phyloP scores from a whole-genome alignment of 2,329 filamentous ascomycete species.

The Fusarium liriodendri region DNA sequence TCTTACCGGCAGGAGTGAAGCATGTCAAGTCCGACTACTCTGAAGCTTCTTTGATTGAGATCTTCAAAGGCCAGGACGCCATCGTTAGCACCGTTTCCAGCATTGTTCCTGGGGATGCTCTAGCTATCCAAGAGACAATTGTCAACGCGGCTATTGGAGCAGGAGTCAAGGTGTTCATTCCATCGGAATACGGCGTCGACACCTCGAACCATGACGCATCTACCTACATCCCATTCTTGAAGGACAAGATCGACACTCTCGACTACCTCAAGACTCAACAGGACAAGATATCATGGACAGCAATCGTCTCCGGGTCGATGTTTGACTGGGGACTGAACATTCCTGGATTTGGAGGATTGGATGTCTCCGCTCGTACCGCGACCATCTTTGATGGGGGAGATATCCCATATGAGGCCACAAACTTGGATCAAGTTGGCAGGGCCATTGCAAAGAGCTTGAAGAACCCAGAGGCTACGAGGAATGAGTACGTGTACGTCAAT shows the following conservation, averaged over 20 bases:
- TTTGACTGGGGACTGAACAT: constrained; percentile 23
- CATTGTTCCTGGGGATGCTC: not conserved
- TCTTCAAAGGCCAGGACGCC: constrained; percentile 6
- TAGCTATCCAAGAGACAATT: not conserved
- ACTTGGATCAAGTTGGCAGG: constrained; percentile 17
- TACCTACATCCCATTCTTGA: constrained; percentile 3
- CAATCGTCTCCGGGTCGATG: constrained; percentile 5
- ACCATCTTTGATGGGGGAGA: constrained; percentile 11
- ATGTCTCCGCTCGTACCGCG: not conserved
- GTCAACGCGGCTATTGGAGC: not conserved
- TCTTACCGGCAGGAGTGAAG: not conserved
- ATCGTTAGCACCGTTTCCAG: not conserved
- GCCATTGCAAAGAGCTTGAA: constrained; percentile 16
- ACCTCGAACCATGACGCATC: not conserved
- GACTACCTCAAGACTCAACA: constrained; percentile 8
- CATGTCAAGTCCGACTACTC: constrained; percentile 9
- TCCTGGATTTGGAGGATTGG: not conserved
- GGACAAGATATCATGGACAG: constrained; percentile 15
- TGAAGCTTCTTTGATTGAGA: not conserved
- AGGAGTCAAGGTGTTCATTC: not conserved
- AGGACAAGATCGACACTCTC: constrained; percentile 4
- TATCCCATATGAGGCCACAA: constrained; percentile 14
- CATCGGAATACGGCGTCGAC: not conserved
- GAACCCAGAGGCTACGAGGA: constrained; percentile 4
- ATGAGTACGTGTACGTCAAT: constrained; percentile 17